Evolutionary conservation across 148 eudicot species (phyloP).

Genomic region (Gaultheria prostrata): DNA sequence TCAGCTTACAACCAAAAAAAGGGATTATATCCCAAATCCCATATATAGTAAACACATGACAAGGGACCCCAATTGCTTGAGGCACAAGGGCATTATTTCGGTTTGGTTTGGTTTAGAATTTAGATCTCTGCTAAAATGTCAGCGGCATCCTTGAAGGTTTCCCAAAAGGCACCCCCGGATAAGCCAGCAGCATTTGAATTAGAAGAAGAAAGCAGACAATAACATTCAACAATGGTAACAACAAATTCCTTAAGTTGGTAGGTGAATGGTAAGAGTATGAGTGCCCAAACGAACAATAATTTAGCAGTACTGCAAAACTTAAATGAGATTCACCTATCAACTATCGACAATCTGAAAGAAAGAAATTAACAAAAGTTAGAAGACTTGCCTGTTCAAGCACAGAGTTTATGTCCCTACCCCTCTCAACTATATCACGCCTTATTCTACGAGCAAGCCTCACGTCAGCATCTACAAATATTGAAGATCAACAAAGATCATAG

Average conservation of each 20-base stretch:
- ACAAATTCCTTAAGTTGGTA: neutral
- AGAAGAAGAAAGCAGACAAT: conserved; percentile 1
- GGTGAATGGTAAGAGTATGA: neutral
- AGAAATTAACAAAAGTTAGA: neutral
- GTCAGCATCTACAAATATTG: conserved; percentile 67
- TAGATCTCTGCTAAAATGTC: neutral
- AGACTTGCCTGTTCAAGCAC: conserved; percentile 93
- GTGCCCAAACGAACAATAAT: neutral
- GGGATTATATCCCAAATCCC: neutral
- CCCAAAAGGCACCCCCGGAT: neutral
- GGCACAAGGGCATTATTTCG: neutral
- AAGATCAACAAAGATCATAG: conserved; percentile 10
- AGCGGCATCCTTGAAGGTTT: neutral
- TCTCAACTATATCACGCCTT: conserved; percentile 92
- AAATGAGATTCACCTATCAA: neutral
- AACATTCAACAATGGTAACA: neutral
- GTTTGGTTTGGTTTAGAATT: neutral
- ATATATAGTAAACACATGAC: neutral
- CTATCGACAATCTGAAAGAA: neutral
- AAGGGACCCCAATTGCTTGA: neutral
- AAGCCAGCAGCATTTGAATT: neutral
- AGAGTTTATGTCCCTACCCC: conserved; percentile 94
- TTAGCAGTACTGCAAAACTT: neutral
- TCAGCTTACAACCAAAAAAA: neutral
- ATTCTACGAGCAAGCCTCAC: conserved; percentile 98